Evolutionary conservation across 768 basidiomycete species (phyloP), one percentile per base, ranked within the genome.

Genomic region (Mycena latifolia): DNA sequence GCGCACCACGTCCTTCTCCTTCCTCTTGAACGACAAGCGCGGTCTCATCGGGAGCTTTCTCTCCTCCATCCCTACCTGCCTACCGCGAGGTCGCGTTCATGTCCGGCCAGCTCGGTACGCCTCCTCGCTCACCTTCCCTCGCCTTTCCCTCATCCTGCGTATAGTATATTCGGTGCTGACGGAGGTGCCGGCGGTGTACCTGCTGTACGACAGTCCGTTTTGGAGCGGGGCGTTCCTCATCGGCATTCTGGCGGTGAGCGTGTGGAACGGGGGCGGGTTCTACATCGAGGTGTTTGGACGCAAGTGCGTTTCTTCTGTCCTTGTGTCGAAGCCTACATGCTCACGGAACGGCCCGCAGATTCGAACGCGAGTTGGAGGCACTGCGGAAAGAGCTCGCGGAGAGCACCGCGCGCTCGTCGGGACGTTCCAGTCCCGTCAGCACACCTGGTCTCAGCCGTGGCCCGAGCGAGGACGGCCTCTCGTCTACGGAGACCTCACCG

Each of bases 271-370:
- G 12, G 95, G 93, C 25, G 94, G 93, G 2, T 98, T 91, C 82
- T 98, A 98, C 76, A 96, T 98, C 58, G 96, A 98, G 76, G 96
- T 98, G 22, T 98, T 97, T 74, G 96, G 96, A 29, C 89, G 96
- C 80, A 97, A 98, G 96, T 96, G 68, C 71, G 94, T 86, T 12
- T 60, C 22, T 28, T 50, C 20, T 46, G 22, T 52, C 33, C 63
- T 52, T 17, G 46, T 9, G 56, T 17, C 14, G 37, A 9, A 39
- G 8, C 37, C 7, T 39, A 39, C 37, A 39, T 18, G 37, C 33
- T 14, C 33, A 15, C 37, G 37, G 7, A 7, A 7, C 7, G 37
- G 6, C 28, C n/a, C 52, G 0, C 70, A 96, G 95, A 76, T 98
- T 98, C 72, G 96, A 98, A 77, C 88, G 93, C 28, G 96, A 98